Evolutionary conservation across 106 monocot genomes (phyloP).

Genomic region (Acorus gramineus): DNA sequence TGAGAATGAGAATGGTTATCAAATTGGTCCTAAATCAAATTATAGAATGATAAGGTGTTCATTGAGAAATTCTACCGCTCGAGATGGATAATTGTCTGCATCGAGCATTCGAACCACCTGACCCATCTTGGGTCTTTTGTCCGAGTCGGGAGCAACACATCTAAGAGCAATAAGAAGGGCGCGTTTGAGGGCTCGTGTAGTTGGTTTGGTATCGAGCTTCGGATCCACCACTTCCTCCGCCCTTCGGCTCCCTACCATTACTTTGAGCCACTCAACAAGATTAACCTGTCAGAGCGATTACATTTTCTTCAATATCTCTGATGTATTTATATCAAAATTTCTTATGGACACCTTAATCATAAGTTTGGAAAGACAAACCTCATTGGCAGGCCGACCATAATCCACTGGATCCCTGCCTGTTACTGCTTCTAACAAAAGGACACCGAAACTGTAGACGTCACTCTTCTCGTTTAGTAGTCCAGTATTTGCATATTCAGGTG

Average conservation of each 20-base stretch:
- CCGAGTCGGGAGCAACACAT: constrained; percentile 57
- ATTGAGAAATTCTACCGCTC: constrained; percentile 24
- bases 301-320: not conserved
- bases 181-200: constrained; percentile 41
- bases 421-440: no score
- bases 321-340: not conserved
- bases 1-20: not conserved
- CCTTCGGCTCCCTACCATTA: constrained; percentile 51
- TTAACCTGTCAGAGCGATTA: constrained; percentile 25
- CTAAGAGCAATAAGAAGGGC: constrained; percentile 44
- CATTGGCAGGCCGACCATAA: no score
- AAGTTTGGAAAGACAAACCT: not conserved
- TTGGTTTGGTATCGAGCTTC: constrained; percentile 27
- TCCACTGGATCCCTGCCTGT: no score
- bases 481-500: no score
- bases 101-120: constrained; percentile 68
- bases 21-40: not conserved
- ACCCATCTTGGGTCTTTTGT: constrained; percentile 59
- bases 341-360: not conserved
- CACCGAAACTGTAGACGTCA: no score
- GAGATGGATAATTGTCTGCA: constrained; percentile 29
- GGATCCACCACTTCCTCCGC: constrained; percentile 60
- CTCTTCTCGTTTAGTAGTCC: no score
- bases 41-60: not conserved
- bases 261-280: constrained; percentile 71